A percentile compares a stretch with the other conserved stretches of the same genome.
Evolutionary conservation across 2,329 filamentous ascomycete genomes (phyloP).

Genomic region (Colletotrichum sojae): DNA sequence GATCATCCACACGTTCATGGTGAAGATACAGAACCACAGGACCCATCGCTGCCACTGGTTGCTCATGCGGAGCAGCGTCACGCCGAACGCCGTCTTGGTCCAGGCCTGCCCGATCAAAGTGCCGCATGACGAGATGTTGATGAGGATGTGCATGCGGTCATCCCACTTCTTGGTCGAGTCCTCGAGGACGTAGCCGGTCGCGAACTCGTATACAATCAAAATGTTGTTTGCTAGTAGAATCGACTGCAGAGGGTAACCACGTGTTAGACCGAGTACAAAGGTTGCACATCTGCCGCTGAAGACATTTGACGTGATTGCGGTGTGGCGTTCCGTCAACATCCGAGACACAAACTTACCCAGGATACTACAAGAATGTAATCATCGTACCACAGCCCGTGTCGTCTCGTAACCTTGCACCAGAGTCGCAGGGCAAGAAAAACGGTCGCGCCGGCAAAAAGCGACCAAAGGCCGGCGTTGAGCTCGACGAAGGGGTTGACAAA

Average conservation of each 20-base stretch:
- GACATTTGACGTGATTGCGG: neutral
- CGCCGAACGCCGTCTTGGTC: slow-evolving; percentile 55
- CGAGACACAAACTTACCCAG: slow-evolving; percentile 49
- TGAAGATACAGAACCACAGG: slow-evolving; percentile 64
- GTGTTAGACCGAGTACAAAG: neutral
- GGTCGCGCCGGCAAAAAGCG: slow-evolving; percentile 49
- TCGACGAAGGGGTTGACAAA: slow-evolving; percentile 49
- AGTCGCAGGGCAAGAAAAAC: slow-evolving; percentile 50
- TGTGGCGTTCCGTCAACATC: neutral
- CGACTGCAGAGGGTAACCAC: slow-evolving; percentile 42
- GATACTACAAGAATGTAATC: slow-evolving; percentile 54
- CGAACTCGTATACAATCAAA: slow-evolving; percentile 62
- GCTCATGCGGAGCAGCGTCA: slow-evolving; percentile 57
- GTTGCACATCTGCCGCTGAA: neutral
- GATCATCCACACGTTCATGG: slow-evolving; percentile 64
- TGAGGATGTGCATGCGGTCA: slow-evolving; percentile 66
- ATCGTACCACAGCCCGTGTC: slow-evolving; percentile 56
- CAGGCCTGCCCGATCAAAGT: slow-evolving; percentile 53
- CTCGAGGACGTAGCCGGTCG: slow-evolving; percentile 61
- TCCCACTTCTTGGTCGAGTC: slow-evolving; percentile 59
- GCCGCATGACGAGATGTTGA: slow-evolving; percentile 58
- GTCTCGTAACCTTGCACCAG: slow-evolving; percentile 52
- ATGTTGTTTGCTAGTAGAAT: slow-evolving; percentile 60
- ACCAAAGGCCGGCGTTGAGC: slow-evolving; percentile 52
- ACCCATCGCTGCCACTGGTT: slow-evolving; percentile 58